These are phyloP conservation scores for Stagonosporopsis rhizophila DNA, from an alignment of 2,329 filamentous ascomycete genomes.

Conservation along the genomic window DNA sequence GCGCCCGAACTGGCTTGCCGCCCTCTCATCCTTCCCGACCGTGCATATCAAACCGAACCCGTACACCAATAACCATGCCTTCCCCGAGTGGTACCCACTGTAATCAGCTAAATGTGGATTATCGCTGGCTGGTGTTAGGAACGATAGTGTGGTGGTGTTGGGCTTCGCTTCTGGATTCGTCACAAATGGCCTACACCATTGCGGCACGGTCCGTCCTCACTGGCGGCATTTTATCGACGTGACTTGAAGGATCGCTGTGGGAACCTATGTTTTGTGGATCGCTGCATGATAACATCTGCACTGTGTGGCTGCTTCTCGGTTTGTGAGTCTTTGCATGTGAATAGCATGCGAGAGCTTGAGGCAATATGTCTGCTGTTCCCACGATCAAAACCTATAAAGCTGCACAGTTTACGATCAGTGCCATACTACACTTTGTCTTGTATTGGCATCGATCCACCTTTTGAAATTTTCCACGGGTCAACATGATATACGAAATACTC, in stretches of 20 bases:
- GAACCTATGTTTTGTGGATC: not conserved
- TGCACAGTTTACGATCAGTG: not conserved
- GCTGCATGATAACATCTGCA: not conserved
- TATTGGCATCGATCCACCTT: not conserved
- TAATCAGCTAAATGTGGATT: not conserved
- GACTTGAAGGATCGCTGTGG: not conserved
- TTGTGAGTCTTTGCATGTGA: not conserved
- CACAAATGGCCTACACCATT: not conserved
- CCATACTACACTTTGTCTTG: not conserved
- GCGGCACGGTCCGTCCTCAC: not conserved
- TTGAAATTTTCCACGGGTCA: not conserved
- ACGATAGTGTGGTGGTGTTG: not conserved
- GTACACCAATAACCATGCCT: not conserved
- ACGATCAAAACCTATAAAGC: too few relatives aligned
- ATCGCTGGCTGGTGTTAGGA: not conserved
- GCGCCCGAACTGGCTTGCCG: not conserved
- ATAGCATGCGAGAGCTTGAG: not conserved
- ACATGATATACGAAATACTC: not conserved
- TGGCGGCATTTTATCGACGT: not conserved
- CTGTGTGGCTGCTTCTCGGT: not conserved
- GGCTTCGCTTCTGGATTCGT: not conserved
- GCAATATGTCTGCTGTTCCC: too few relatives aligned
- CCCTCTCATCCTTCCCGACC: not conserved
- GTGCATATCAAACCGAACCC: not conserved
- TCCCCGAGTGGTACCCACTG: not conserved